Base-by-base conservation (phyloP, 2,329 filamentous ascomycete species). In the Tolypocladium tundrense region DNA sequence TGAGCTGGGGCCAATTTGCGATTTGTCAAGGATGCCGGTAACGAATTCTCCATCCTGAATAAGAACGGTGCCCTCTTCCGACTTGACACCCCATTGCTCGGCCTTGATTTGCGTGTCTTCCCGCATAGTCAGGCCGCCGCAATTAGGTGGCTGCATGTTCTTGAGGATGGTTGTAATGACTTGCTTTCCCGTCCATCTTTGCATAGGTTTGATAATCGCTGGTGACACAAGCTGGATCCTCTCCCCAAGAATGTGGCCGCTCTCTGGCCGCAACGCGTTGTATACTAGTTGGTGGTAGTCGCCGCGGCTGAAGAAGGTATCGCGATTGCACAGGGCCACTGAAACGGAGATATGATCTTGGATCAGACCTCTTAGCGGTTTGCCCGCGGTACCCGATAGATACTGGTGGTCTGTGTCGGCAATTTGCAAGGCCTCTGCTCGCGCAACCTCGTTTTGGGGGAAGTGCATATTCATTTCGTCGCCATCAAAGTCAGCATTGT, bases 401-500 rank as follows among this genome's bases (percentile, higher is more conserved):
- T 99, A 99, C 68, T 99, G 94, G 68, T 97, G 92, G 70, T 99
- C 93, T 3, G 94, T 97, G 70, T 97, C 93, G 42, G 94, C 94
- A 66, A 99, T 87, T 64, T 91, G 90, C 64, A 96, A 82, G 2
- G 94, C 94, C 75, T 99, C 94, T 2, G 93, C 90, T 65, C 94
- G 83, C 19, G 94, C 94, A 63, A 97, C 80, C 70, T 97, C 95
- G 65, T 96, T 97, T 67, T 99, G 94, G 1, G 94, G 94, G 68
- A 99, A 97, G 74, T 99, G 94, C 92, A 99, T 95, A 72, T 99
- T 99, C 94, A 99, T 99, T 73, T 99, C 94, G 70, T 99, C 94
- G 72, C 94, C 94, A 68, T 99, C 95, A 69, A 99, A 99, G 80
- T 99, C 94, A 39, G 94, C 94, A 67, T 99, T 99, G 79, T 99